These are phyloP conservation scores for Albizia julibrissin DNA, from an alignment of 306 rosid genomes.

Conservation along the genomic window DNA sequence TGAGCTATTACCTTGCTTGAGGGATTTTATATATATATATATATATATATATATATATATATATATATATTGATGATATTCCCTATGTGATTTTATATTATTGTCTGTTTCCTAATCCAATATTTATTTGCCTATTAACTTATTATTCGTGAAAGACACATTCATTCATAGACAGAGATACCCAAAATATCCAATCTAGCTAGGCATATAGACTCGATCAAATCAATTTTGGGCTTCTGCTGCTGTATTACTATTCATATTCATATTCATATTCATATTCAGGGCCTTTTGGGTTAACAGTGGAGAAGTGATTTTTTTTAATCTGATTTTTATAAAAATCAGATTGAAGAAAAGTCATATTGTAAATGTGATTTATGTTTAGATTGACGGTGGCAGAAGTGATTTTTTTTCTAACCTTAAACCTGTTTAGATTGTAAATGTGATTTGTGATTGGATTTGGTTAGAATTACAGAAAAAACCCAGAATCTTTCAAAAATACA, in stretches of 20 bases:
- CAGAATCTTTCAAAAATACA: too few relatives aligned
- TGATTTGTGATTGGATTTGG: too few relatives aligned
- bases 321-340: too few relatives aligned
- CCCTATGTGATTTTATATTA: conserved; percentile 26
- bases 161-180: background rate
- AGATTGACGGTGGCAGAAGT: too few relatives aligned
- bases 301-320: too few relatives aligned
- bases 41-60: background rate
- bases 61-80: conserved; percentile 28
- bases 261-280: too few relatives aligned
- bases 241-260: background rate
- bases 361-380: too few relatives aligned
- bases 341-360: too few relatives aligned
- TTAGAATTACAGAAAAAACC: too few relatives aligned
- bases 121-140: background rate
- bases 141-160: background rate
- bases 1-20: conserved; percentile 27
- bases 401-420: too few relatives aligned
- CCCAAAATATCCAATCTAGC: background rate
- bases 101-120: conserved; percentile 28
- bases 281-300: too few relatives aligned
- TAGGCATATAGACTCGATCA: background rate
- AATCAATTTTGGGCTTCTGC: background rate
- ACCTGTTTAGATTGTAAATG: too few relatives aligned
- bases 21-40: background rate